phyloP scores from a whole-genome alignment of 73 alveolate species.

The Loxodes magnus region DNA sequence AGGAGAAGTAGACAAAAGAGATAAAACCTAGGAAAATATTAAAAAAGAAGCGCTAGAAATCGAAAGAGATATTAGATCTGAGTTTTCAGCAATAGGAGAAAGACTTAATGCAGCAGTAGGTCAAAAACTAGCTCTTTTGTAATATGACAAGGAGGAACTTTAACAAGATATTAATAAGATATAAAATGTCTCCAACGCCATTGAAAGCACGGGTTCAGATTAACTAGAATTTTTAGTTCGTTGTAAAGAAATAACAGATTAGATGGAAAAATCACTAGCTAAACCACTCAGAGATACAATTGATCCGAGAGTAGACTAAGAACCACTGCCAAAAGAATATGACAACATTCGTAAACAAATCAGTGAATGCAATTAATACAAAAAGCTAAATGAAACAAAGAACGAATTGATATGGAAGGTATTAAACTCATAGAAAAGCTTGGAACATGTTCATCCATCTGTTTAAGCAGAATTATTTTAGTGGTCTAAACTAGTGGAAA shows the following conservation, averaged over 20 bases:
- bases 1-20: too few relatives aligned
- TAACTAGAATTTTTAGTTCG: not conserved
- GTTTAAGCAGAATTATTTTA: slow-evolving; percentile 58
- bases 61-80: slow-evolving; percentile 84
- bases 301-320: slow-evolving; percentile 19
- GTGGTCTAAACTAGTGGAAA: slow-evolving; percentile 50
- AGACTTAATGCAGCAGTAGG: slow-evolving; percentile 92
- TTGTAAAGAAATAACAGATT: not conserved
- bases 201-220: slow-evolving; percentile 22
- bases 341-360: slow-evolving; percentile 28
- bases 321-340: slow-evolving; percentile 61
- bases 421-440: slow-evolving; percentile 34
- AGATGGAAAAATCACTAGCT: not conserved
- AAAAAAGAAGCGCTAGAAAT: too few relatives aligned
- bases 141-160: slow-evolving; percentile 84
- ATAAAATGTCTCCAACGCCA: slow-evolving; percentile 69
- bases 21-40: too few relatives aligned
- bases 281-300: slow-evolving; percentile 6
- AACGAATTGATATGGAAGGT: slow-evolving; percentile 38
- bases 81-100: slow-evolving; percentile 89
- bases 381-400: slow-evolving; percentile 51
- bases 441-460: slow-evolving; percentile 69
- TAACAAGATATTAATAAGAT: slow-evolving; percentile 89
- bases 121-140: slow-evolving; percentile 81
- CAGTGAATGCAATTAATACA: slow-evolving; percentile 48